Evolutionary conservation across 164 flowering plant genomes (phyloP).

Genomic region (Vitis amurensis): DNA sequence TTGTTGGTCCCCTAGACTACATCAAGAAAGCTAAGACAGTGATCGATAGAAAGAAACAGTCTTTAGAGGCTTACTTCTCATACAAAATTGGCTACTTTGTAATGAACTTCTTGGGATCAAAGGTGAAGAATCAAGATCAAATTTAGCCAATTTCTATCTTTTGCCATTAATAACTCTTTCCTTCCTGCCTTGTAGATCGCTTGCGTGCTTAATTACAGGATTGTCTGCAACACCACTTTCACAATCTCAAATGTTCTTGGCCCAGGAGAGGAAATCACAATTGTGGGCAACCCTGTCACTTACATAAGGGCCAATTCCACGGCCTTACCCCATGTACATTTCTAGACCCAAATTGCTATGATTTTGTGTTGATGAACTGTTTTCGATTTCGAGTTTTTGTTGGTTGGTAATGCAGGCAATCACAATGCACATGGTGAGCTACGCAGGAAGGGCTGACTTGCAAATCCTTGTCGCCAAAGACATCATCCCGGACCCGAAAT

Average conservation of each 20-base stretch:
- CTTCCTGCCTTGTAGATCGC: constrained; percentile 37
- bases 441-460: constrained; percentile 73
- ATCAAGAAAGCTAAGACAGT: constrained; percentile 55
- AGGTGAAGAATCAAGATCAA: constrained; percentile 34
- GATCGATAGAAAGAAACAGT: constrained; percentile 64
- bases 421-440: constrained; percentile 88
- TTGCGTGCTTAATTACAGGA: constrained; percentile 48
- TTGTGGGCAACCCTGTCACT: constrained; percentile 60
- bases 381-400: background rate
- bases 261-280: constrained; percentile 60
- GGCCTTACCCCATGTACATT: constrained; percentile 60
- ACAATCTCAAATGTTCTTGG: constrained; percentile 73
- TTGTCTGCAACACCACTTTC: constrained; percentile 69
- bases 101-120: constrained; percentile 58
- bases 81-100: constrained; percentile 43
- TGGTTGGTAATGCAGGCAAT: constrained; percentile 51
- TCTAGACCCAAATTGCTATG: no score
- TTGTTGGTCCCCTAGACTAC: constrained; percentile 47
- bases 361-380: background rate
- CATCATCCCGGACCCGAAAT: constrained; percentile 68
- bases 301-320: constrained; percentile 43
- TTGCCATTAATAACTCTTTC: background rate
- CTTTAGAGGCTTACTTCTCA: constrained; percentile 64
- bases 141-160: no score
- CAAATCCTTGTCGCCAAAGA: constrained; percentile 82